Percentiles rank a stretch among this genome's conserved stretches.
These are phyloP conservation scores for Marchantia polymorpha DNA, from an alignment of 225 moss, liverwort and hornwort genomes.

Conservation along the genomic window DNA sequence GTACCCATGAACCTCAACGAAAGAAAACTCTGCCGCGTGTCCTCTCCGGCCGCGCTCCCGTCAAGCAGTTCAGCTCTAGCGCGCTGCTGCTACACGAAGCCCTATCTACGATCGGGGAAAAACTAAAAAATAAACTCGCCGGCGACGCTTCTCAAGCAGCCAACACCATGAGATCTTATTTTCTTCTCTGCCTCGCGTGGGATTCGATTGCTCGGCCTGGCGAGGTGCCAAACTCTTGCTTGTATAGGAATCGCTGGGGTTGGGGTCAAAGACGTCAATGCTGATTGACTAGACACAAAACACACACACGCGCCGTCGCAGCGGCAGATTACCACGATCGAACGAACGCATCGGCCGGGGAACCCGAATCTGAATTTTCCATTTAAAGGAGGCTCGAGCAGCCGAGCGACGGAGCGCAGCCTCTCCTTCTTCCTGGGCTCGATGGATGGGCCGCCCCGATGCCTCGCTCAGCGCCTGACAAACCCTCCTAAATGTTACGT, in stretches of 20 bases:
- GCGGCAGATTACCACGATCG: neutral
- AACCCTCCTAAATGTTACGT: neutral
- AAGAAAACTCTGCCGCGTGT: neutral
- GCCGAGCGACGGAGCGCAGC: neutral
- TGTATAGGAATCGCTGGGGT: too few species aligned
- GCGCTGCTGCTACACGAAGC: neutral
- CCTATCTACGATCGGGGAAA: neutral
- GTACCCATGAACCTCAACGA: constrained; percentile 28
- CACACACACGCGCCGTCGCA: too few species aligned
- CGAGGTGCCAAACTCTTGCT: neutral
- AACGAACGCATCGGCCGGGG: neutral
- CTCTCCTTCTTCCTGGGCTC: neutral
- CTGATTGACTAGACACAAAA: neutral
- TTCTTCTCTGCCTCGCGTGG: too few species aligned
- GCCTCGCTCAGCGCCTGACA: neutral
- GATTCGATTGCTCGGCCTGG: too few species aligned
- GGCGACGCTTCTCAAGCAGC: neutral
- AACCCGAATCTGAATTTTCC: neutral
- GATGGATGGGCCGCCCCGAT: neutral
- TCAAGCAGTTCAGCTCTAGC: neutral
- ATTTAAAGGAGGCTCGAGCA: neutral
- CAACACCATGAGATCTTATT: neutral
- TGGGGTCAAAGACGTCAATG: neutral
- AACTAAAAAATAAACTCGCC: too few species aligned
- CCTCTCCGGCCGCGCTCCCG: neutral